Percentiles rank a stretch among this genome's conserved stretches.
Evolutionary conservation across 1,284 basidiomycete genomes (phyloP).

Genomic region (Sutorius eximius): DNA sequence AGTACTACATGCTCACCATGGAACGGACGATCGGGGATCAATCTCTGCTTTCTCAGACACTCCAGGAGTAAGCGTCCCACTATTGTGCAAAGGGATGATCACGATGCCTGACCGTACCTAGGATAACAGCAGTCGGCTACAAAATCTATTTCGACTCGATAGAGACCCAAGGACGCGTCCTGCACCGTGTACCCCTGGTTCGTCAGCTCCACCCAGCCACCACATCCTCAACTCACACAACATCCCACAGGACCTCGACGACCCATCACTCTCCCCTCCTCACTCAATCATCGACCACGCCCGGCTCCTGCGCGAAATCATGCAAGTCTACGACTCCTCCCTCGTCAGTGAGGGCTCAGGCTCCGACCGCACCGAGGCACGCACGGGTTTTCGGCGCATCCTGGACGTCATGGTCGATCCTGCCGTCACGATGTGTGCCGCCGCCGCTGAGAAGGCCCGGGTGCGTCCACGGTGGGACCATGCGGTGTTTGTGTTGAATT

Average conservation of each 20-base stretch:
- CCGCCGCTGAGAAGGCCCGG: slow-evolving; percentile 63
- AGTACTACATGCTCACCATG: slow-evolving; percentile 95
- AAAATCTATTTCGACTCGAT: slow-evolving; percentile 85
- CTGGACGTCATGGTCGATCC: slow-evolving; percentile 84
- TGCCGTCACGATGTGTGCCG: slow-evolving; percentile 72
- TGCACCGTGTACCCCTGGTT: slow-evolving; percentile 74
- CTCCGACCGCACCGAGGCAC: slow-evolving; percentile 9
- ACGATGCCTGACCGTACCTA: slow-evolving; percentile 32
- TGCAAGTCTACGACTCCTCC: slow-evolving; percentile 84
- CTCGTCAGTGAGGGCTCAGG: slow-evolving; percentile 56
- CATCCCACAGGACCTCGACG: slow-evolving; percentile 66
- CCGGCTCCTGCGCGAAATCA: slow-evolving; percentile 84
- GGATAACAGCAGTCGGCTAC: slow-evolving; percentile 79
- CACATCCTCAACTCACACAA: not conserved
- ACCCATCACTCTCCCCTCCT: slow-evolving; percentile 76
- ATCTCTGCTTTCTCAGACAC: slow-evolving; percentile 72
- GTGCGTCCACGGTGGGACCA: slow-evolving; percentile 69
- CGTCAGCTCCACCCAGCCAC: slow-evolving; percentile 23
- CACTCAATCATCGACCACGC: slow-evolving; percentile 76
- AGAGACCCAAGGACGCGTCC: slow-evolving; percentile 74
- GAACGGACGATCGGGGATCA: slow-evolving; percentile 83
- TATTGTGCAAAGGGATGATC: not conserved
- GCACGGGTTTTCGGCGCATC: slow-evolving; percentile 53
- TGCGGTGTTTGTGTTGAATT: slow-evolving; percentile 82
- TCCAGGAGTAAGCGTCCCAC: slow-evolving; percentile 69